phyloP scores from a whole-genome alignment of 305 asterid genomes.

The Fraxinus nigra region DNA sequence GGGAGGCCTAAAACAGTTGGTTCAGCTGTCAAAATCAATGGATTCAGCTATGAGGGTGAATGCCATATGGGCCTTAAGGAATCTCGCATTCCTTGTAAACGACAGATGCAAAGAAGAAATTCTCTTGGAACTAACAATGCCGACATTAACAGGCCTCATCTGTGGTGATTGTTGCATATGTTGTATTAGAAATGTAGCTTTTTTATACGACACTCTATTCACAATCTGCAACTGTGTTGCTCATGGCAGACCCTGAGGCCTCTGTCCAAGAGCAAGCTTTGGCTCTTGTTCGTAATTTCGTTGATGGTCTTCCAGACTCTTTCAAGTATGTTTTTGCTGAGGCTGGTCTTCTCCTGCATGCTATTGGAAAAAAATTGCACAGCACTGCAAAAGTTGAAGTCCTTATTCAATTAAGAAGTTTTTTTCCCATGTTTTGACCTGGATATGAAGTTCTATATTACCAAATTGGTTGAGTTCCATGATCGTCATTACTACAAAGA shows the following conservation, averaged over 20 bases:
- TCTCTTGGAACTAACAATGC: constrained; percentile 59
- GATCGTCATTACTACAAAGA: constrained; percentile 12
- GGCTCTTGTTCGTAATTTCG: constrained; percentile 74
- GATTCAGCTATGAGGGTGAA: constrained; percentile 67
- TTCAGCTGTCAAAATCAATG: constrained; percentile 82
- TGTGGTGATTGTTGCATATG: constrained; percentile 49
- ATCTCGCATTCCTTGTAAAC: constrained; percentile 68
- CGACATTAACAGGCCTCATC: constrained; percentile 70
- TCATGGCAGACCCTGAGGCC: constrained; percentile 70
- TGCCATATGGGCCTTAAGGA: constrained; percentile 77
- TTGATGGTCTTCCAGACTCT: constrained; percentile 67
- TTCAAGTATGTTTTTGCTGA: constrained; percentile 65
- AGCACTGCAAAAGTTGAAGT: constrained; percentile 62
- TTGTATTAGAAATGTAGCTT: constrained; percentile 10
- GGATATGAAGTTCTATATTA: constrained; percentile 9
- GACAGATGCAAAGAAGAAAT: constrained; percentile 75
- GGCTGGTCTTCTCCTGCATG: constrained; percentile 58
- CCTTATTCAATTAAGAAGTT: constrained; percentile 61
- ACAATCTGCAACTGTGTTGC: constrained; percentile 21
- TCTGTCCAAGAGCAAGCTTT: constrained; percentile 86
- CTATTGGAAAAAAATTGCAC: constrained; percentile 67
- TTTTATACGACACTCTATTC: constrained; percentile 22
- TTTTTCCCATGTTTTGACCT: constrained; percentile 17
- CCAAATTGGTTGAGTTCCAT: constrained; percentile 1
- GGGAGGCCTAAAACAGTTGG: constrained; percentile 83